Conservation (phyloP, 73 alveolate species). For the Tetrahymena elliotti region DNA sequence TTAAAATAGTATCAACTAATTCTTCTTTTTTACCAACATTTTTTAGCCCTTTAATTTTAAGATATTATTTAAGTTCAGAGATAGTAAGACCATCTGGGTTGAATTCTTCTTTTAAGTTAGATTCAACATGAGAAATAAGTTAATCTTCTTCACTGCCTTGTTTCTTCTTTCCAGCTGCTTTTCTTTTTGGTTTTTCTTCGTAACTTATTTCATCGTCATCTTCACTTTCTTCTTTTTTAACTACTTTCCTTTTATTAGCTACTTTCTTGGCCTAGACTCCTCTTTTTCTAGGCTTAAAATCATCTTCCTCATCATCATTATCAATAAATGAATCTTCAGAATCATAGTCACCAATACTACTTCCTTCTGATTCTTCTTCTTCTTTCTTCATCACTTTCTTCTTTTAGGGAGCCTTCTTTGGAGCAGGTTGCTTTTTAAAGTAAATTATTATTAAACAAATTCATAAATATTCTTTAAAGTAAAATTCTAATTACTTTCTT, state of each 20-base stretch:
- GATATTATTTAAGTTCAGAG: neutral
- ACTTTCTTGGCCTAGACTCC: neutral
- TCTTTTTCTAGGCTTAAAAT: neutral
- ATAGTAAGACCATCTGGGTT: neutral
- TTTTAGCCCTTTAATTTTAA: neutral
- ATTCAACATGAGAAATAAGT: neutral
- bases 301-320: neutral
- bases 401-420: neutral
- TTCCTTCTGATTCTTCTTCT: neutral
- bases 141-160: constrained; percentile 1
- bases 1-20: neutral
- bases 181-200: neutral
- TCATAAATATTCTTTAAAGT: neutral
- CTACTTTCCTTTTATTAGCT: constrained; percentile 4
- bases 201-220: constrained; percentile 1
- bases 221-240: constrained; percentile 14
- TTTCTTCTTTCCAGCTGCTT: neutral
- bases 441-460: neutral
- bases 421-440: neutral
- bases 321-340: neutral
- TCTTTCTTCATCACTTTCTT: neutral
- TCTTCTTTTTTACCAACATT: neutral
- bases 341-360: neutral
- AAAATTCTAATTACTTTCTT: constrained; percentile 5
- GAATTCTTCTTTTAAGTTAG: neutral